A percentile compares a stretch with the other conserved stretches of the same genome.
phyloP scores from a whole-genome alignment of 2,329 filamentous ascomycete species.

The Xylaria sp. region DNA sequence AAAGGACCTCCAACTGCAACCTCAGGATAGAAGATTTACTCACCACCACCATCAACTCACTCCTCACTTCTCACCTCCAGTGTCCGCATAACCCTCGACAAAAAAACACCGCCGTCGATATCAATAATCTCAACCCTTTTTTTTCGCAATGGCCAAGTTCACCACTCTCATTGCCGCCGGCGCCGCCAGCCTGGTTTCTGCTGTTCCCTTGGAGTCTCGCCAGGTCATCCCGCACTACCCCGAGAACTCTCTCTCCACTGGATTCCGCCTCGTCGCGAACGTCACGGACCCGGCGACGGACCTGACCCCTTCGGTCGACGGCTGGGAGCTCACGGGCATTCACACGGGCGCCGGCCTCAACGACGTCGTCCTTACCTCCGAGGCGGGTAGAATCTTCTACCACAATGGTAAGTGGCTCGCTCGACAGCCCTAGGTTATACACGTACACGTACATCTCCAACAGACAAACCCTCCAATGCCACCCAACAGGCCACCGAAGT shows the following conservation, averaged over 20 bases:
- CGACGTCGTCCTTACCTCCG: conserved; percentile 45
- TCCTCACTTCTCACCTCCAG: neutral
- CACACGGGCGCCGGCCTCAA: conserved; percentile 51
- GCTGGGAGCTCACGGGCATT: conserved; percentile 47
- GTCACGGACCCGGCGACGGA: conserved; percentile 49
- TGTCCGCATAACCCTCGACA: no score
- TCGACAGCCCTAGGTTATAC: no score
- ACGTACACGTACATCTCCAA: no score
- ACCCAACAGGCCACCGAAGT: no score
- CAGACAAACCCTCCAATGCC: no score
- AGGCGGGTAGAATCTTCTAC: conserved; percentile 51
- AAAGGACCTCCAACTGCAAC: neutral
- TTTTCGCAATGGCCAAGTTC: conserved; percentile 15
- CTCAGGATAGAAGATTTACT: neutral
- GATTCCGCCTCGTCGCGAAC: conserved; percentile 53
- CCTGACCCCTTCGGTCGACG: conserved; percentile 49
- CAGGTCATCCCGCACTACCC: conserved; percentile 31
- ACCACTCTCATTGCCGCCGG: conserved; percentile 15
- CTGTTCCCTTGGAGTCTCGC: conserved; percentile 18
- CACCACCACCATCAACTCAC: neutral
- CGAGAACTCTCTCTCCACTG: conserved; percentile 30
- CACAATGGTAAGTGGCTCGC: conserved; percentile 49
- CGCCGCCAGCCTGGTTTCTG: conserved; percentile 16
- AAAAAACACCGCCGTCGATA: neutral
- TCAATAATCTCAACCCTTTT: neutral